phyloP scores from a whole-genome alignment of 305 asterid genomes.

The Plantago coronopus region DNA sequence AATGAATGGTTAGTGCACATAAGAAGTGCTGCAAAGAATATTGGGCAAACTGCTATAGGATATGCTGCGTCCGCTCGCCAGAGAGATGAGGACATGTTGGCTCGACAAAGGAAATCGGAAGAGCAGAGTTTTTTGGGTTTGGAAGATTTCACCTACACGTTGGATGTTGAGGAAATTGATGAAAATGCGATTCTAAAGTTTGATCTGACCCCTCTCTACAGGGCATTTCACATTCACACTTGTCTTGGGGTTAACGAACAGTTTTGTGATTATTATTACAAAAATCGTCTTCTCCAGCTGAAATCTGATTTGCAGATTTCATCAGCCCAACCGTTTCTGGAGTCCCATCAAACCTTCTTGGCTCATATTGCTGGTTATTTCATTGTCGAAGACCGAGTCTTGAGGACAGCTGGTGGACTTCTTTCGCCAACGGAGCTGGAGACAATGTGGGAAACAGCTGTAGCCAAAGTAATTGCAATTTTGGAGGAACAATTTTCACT shows the following conservation, averaged over 20 bases:
- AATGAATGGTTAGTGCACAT: conserved; percentile 88
- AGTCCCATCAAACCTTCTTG: conserved; percentile 67
- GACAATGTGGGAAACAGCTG: conserved; percentile 92
- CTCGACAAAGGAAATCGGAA: conserved; percentile 89
- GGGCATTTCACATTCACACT: conserved; percentile 75
- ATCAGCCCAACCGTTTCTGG: conserved; percentile 66
- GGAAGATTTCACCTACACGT: conserved; percentile 68
- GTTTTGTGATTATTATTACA: conserved; percentile 77
- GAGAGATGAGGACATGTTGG: conserved; percentile 89
- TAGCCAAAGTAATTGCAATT: conserved; percentile 52
- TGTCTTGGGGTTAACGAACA: conserved; percentile 77
- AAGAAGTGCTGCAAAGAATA: conserved; percentile 73
- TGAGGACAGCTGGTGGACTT: conserved; percentile 86
- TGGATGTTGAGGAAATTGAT: conserved; percentile 81
- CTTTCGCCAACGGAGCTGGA: conserved; percentile 73
- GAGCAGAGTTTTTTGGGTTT: conserved; percentile 74
- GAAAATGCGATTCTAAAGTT: conserved; percentile 70
- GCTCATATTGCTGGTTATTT: conserved; percentile 86
- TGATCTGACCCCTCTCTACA: conserved; percentile 85
- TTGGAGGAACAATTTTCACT: conserved; percentile 73
- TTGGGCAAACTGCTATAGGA: conserved; percentile 86
- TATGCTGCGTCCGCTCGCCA: conserved; percentile 82
- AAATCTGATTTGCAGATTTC: conserved; percentile 86
- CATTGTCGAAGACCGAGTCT: conserved; percentile 86
- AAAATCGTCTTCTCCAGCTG: conserved; percentile 72